Evolutionary conservation across 768 basidiomycete species (phyloP), one percentile per base, ranked within the genome.

Genomic region (Lactarius trivialis): DNA sequence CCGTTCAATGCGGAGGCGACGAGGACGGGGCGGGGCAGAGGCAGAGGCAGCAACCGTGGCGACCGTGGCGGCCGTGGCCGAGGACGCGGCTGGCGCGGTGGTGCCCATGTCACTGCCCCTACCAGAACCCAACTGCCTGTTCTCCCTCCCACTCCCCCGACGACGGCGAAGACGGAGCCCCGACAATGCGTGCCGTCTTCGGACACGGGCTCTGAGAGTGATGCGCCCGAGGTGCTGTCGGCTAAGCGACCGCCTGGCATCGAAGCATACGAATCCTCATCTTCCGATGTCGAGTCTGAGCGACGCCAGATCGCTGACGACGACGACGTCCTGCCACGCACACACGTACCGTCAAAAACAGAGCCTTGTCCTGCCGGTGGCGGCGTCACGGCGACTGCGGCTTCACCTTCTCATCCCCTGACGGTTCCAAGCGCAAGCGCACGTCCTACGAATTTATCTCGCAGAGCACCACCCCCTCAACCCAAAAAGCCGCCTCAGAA

Each of bases 211-310:
- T 73, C 73, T 1, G 69, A 64, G 19, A 68, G 77, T 17, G 77
- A 75, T 36, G 74, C 78, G 41, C 88, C 88, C 5, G 86, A 89
- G 71, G 76, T 76, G 11, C 59, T 81, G 14, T 82, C 85, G 4
- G 85, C 86, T 7, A 89, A 83, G 69, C 68, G 67, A 53, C 65
- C 71, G 5, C 36, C 64, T 50, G 50, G 43, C 28, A 43, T 63
- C 45, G 60, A 68, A 43, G 48, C 56, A 9, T 66, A 63, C 8
- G 63, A 53, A 7, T 60, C 45, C 7, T 48, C 58, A 33, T 55
- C 62, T 17, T 49, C 34, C 17, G 58, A 58, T 24, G 61, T 58
- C 2, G 41, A 26, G 34, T 49, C 58, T 24, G 57, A 50, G 57
- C 21, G 7, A 21, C 34, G 37, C 36, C 21, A 52, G 28, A 33